Percentiles rank a stretch among this genome's conserved stretches.
These are phyloP conservation scores for Gonium pectorale DNA, from an alignment of 139 green algal species.

Conservation along the genomic window DNA sequence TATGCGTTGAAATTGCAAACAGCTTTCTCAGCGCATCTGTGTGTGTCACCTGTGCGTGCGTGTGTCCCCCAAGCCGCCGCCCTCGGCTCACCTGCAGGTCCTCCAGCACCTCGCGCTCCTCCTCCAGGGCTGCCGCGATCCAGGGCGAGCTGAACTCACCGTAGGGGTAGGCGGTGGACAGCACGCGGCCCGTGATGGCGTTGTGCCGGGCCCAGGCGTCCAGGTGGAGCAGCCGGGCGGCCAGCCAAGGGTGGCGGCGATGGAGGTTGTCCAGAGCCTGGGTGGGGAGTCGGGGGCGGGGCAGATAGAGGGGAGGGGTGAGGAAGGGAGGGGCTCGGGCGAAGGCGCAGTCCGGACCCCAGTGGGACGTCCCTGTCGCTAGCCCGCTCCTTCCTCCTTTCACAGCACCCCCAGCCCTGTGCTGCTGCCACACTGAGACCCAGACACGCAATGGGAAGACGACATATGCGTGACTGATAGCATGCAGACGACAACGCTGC, in stretches of 20 bases:
- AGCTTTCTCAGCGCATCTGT: too few relatives aligned
- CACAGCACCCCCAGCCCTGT: background rate
- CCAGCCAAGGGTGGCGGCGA: background rate
- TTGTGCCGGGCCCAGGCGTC: background rate
- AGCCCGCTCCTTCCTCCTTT: too few relatives aligned
- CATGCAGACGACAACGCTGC: too few relatives aligned
- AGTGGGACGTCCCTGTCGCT: background rate
- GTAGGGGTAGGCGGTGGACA: slow-evolving; percentile 30
- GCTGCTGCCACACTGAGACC: background rate
- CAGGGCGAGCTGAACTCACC: slow-evolving; percentile 6
- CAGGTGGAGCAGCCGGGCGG: background rate
- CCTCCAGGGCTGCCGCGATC: background rate
- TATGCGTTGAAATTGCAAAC: too few relatives aligned
- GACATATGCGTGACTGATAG: too few relatives aligned
- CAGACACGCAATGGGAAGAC: too few relatives aligned
- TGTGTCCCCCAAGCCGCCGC: too few relatives aligned
- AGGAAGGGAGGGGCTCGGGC: background rate
- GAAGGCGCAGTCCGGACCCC: background rate
- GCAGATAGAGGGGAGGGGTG: too few relatives aligned
- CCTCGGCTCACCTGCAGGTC: too few relatives aligned
- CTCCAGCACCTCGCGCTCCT: slow-evolving; percentile 9
- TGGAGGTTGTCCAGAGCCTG: background rate
- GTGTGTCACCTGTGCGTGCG: too few relatives aligned
- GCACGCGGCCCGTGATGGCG: background rate
- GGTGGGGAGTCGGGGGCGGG: too few relatives aligned